These are phyloP conservation scores for Domatiomyces globalis DNA, from an alignment of 2,329 filamentous ascomycete species.

Conservation along the genomic window DNA sequence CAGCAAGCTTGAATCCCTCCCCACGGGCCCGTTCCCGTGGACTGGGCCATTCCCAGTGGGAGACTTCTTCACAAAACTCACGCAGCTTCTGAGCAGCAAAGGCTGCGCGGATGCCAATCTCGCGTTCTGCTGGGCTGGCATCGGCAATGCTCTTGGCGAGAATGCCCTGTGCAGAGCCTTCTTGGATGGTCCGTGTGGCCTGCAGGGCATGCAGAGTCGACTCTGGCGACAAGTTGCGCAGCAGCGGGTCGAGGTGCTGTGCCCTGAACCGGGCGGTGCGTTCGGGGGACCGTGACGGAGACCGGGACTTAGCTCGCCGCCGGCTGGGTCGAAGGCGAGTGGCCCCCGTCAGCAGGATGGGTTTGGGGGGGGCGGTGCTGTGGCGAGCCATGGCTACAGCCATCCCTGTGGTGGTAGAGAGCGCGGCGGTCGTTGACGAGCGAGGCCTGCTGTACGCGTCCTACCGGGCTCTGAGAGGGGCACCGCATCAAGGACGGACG, in stretches of 20 bases:
- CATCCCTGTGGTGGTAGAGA: background rate
- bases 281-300: constrained; percentile 25
- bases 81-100: constrained; percentile 44
- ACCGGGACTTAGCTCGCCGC: constrained; percentile 21
- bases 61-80: constrained; percentile 45
- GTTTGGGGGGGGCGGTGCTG: constrained; percentile 14
- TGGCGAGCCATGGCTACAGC: background rate
- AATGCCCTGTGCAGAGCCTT: constrained; percentile 27
- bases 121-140: constrained; percentile 43
- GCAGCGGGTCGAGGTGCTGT: constrained; percentile 32
- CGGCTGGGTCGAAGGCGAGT: constrained; percentile 10
- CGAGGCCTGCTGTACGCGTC: background rate
- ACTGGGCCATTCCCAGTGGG: constrained; percentile 44
- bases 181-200: constrained; percentile 28
- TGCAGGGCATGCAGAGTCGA: constrained; percentile 39
- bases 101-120: constrained; percentile 45
- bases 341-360: constrained; percentile 6
- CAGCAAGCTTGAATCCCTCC: constrained; percentile 26
- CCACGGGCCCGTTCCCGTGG: constrained; percentile 25
- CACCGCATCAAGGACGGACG: background rate
- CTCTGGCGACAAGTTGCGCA: constrained; percentile 40
- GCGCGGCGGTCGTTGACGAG: background rate
- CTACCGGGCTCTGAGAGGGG: background rate
- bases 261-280: constrained; percentile 25
- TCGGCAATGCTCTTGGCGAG: constrained; percentile 38